Base-by-base conservation (phyloP, 768 basidiomycete species). In the Pluteus cervinus region DNA sequence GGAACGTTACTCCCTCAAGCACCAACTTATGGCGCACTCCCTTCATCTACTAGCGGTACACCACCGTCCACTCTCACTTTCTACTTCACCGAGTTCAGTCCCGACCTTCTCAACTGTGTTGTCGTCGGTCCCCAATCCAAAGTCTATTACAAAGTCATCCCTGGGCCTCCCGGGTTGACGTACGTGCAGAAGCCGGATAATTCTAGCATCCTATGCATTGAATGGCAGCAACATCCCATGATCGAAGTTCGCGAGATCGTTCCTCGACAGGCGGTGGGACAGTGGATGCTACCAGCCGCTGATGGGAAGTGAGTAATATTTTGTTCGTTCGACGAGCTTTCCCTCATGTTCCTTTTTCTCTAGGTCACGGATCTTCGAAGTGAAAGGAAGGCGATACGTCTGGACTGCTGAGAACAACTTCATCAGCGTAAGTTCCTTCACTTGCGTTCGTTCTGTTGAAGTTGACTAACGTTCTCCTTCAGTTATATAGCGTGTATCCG, bases 251-350 rank as follows among this genome's bases (percentile, higher is more conserved):
- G 54, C 11, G 58, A 57, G 2, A 42, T 64, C 5, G 45, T 62
- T 4, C 42, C 47, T 5, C 63, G 56, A 39, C 66, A 66, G 44
- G 41, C 40, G 28, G 57, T 60, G 12, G 53, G 55, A 1, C 60
- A 66, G n/a, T 76, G 72, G 72, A 50, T 75, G 9, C 51, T 44
- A 4, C 51, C 75, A 14, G 58, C 69, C 0, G 24, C 61, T 1
- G 69, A 73, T 37, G 51, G 48, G 42, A 61, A 58, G 73, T 70
- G 23, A 32, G 68, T 54, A 29, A 25, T 17, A 3, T n/a, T n/a
- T n/a, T 23, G 21, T 26, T 14, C 24, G 26, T 29, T 18, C 20
- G 33, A 26, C 12, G 7, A 4, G 14, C 24, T 12, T 21, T 30
- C 14, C 20, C 9, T 39, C 10, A 42, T 23, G 20, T 16, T 16